These are phyloP conservation scores for Kwoniella sp. DNA, from an alignment of 768 basidiomycete species.

Conservation along the genomic window DNA sequence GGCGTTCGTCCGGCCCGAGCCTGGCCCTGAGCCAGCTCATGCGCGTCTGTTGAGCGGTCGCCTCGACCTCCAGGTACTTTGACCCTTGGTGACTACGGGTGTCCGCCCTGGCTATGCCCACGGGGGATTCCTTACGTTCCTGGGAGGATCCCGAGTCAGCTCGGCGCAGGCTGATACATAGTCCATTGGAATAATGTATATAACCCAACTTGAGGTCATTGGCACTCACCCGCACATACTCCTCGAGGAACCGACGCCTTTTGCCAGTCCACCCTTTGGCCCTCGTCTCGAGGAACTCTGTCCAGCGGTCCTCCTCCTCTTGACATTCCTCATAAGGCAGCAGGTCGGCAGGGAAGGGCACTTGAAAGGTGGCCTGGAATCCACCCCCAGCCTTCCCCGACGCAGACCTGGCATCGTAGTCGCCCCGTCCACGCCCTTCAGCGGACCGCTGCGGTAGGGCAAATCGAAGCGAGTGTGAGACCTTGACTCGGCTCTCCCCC, in stretches of 20 bases:
- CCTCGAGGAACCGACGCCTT: constrained; percentile 22
- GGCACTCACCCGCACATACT: constrained; percentile 39
- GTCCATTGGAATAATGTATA: not conserved
- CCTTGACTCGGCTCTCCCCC: not conserved
- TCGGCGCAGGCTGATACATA: too few species aligned
- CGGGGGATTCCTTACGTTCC: constrained; percentile 43
- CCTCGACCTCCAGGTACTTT: not conserved
- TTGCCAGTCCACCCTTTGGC: constrained; percentile 13
- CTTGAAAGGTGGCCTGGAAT: constrained; percentile 17
- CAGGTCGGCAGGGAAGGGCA: constrained; percentile 30
- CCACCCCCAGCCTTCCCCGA: too few species aligned
- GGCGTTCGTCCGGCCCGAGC: constrained; percentile 20
- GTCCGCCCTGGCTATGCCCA: constrained; percentile 32
- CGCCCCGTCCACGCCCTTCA: too few species aligned
- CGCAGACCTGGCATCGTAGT: too few species aligned
- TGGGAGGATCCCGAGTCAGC: constrained; percentile 4
- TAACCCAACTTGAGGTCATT: too few species aligned
- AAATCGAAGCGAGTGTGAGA: constrained; percentile 30
- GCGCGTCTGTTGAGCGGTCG: constrained; percentile 7
- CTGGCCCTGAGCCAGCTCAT: constrained; percentile 35
- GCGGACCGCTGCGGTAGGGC: constrained; percentile 2
- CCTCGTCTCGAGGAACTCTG: constrained; percentile 21
- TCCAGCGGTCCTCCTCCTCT: constrained; percentile 43
- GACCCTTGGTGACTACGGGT: not conserved
- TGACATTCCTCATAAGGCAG: constrained; percentile 38